A percentile compares a stretch with the other conserved stretches of the same genome.
Evolutionary conservation across 495 filamentous ascomycete genomes (phyloP).

Genomic region (Aspergillus ostianus): DNA sequence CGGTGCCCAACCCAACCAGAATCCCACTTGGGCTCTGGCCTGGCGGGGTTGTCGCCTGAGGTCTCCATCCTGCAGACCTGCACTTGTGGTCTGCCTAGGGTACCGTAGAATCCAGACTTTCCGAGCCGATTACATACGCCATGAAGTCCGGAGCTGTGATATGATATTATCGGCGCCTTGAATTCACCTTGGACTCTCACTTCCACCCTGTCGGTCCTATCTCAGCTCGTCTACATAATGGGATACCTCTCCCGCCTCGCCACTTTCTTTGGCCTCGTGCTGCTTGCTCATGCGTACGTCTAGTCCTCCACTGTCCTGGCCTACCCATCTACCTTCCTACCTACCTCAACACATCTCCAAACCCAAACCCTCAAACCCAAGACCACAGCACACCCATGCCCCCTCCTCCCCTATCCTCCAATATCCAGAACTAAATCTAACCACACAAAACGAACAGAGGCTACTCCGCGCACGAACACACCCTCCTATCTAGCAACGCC

Average conservation of each 20-base stretch:
- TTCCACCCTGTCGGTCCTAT: not conserved
- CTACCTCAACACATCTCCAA: not conserved
- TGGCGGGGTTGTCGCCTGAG: not conserved
- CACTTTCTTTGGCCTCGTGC: constrained; percentile 61
- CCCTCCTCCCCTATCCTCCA: not conserved
- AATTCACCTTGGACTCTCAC: not conserved
- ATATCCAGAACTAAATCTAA: constrained; percentile 3
- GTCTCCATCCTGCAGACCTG: not conserved
- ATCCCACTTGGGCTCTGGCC: not conserved
- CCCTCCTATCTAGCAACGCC: constrained; percentile 60
- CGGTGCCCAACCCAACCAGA: constrained; percentile 12
- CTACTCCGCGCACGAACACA: constrained; percentile 85
- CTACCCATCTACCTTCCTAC: not conserved
- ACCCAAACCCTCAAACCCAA: too few species aligned
- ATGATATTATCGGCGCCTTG: not conserved
- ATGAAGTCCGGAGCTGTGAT: not conserved
- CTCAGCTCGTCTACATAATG: constrained; percentile 40
- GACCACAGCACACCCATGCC: not conserved
- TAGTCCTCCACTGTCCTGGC: too few species aligned
- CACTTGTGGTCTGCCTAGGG: not conserved
- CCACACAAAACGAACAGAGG: constrained; percentile 54
- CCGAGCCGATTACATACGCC: not conserved
- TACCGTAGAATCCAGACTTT: constrained; percentile 12
- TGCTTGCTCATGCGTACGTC: constrained; percentile 73
- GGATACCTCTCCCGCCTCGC: constrained; percentile 63